Base-by-base conservation (phyloP, 2,329 filamentous ascomycete genomes). In the Penicillium sp. region DNA sequence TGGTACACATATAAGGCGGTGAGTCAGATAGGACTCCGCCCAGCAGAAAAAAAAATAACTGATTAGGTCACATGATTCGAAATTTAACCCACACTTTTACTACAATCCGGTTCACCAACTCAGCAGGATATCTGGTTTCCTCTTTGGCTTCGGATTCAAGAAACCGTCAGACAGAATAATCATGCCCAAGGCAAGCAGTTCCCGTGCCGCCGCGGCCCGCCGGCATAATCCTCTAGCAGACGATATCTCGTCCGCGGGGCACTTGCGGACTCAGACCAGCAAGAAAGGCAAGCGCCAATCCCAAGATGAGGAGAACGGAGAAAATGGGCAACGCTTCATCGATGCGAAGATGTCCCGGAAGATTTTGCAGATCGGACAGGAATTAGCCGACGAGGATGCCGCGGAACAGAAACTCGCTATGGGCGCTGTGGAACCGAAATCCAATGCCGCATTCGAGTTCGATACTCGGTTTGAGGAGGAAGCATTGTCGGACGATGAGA, bases 221-320 rank as follows among this genome's bases (percentile, higher is more conserved):
- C 87, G 90, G 63, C 93, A 97, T 78, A 96, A 96, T 66, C 93
- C 93, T 41, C 88, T 99, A 58, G 89, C 93, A 68, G 90, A 96
- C 70, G 95, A 98, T 69, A 82, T 98, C 71, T 77, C 88, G 66
- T 82, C 91, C 64, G 83, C 87, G 56, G 82, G 88, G 59, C 80
- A 87, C 63, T 74, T 93, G 69, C 86, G 93, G 78, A 86, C 86
- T 72, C 87, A 93, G 81, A 82, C 86, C 29, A 87, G 87, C 65
- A 82, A 81, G 68, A 91, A 91, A 79, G 82, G 83, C 65, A 89
- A 87, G 75, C 79, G 82, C 63, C 89, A 86, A 74, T 84, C 80
- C 53, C 72, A 73, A 49, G 69, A 75, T 37, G 75, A 69, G n/a
- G 62, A 84, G 57, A 83, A 86, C 33, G 81, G 84, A 31, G 81